A percentile compares a stretch with the other conserved stretches of the same genome.
Evolutionary conservation across 352 stramenopile genomes (phyloP).

Genomic region (Phytopythium cucurbitacearum): DNA sequence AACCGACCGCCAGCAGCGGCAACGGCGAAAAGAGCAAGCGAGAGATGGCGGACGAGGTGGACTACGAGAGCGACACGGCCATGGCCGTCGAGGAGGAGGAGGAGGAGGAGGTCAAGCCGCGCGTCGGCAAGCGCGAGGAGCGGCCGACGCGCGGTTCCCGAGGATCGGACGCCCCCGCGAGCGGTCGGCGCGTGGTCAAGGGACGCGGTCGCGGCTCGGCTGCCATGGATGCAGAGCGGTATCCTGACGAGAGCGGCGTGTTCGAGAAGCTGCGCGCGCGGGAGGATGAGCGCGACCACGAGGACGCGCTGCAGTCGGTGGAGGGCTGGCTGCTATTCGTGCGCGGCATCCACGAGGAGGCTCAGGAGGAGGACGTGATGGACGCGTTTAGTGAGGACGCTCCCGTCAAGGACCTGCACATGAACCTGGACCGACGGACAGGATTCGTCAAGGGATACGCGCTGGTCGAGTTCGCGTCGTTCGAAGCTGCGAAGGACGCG

Average conservation of each 20-base stretch:
- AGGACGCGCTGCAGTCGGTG: conserved; percentile 74
- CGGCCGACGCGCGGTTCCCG: not conserved
- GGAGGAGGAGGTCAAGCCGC: conserved; percentile 23
- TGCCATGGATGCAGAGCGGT: conserved; percentile 72
- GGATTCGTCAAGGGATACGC: conserved; percentile 96
- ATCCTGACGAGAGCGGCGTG: conserved; percentile 64
- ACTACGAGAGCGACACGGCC: conserved; percentile 87
- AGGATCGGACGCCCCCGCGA: not conserved
- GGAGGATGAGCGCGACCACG: conserved; percentile 25
- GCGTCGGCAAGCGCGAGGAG: conserved; percentile 5
- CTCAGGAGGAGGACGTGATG: conserved; percentile 94
- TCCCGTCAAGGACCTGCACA: conserved; percentile 94
- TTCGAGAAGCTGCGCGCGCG: conserved; percentile 68
- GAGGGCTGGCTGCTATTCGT: conserved; percentile 98
- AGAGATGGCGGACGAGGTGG: conserved; percentile 77
- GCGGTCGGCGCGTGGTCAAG: conserved; percentile 46
- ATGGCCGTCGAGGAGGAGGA: conserved; percentile 81
- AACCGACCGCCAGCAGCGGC: not conserved
- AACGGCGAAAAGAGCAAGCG: conserved; percentile 5
- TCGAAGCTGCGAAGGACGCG: conserved; percentile 87
- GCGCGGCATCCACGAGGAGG: conserved; percentile 93
- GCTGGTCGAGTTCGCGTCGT: conserved; percentile 92
- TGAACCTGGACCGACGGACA: conserved; percentile 94
- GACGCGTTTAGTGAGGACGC: conserved; percentile 94
- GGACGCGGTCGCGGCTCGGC: conserved; percentile 59